Evolutionary conservation across 2,329 filamentous ascomycete genomes (phyloP), one percentile per base, ranked within the genome.

Genomic region (Trichoderma sp.): DNA sequence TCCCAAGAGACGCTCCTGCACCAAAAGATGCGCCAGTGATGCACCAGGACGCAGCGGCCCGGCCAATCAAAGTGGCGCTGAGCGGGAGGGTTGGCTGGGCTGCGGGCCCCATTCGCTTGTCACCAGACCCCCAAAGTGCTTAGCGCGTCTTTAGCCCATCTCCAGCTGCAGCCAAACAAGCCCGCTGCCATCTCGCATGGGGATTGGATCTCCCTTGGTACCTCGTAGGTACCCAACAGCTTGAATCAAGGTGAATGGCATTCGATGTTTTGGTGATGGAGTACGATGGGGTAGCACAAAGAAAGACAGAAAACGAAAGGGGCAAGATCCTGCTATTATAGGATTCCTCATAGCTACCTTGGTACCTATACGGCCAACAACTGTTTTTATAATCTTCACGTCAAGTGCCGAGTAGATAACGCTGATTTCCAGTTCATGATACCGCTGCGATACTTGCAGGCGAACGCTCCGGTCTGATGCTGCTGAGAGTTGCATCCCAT

Each of bases 91-190:
- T 56, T 73, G 71, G 38, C 60, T 24, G 60, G 60, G 60, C 71
- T 73, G 71, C 60, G 50, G 71, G 60, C 31, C 71, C 59, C 71
- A 64, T 56, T 73, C 71, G 71, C 71, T 73, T 73, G 71, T 73
- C 71, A 73, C 71, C 69, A 72, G 69, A 72, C 69, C 69, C 69
- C 69, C 69, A 72, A 72, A 50, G 45, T 63, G 59, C 8, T 62
- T 63, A 63, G 60, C 60, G 60, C 29, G 9, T 33, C 60, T 35
- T 62, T 60, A 45, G 35, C 67, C 35, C 63, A 24, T 71, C 53
- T 59, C 53, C 67, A 71, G 27, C 69, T 35, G 59, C 71, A 65
- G 38, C 63, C 21, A 53, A 16, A 31, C 50, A 56, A 56, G 50
- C 50, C 50, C n/a, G 50, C 50, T 24, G 27, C 53, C 45, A 74